These are phyloP conservation scores for Berkeleyomyces rouxiae DNA, from an alignment of 2,329 filamentous ascomycete species.

Conservation along the genomic window DNA sequence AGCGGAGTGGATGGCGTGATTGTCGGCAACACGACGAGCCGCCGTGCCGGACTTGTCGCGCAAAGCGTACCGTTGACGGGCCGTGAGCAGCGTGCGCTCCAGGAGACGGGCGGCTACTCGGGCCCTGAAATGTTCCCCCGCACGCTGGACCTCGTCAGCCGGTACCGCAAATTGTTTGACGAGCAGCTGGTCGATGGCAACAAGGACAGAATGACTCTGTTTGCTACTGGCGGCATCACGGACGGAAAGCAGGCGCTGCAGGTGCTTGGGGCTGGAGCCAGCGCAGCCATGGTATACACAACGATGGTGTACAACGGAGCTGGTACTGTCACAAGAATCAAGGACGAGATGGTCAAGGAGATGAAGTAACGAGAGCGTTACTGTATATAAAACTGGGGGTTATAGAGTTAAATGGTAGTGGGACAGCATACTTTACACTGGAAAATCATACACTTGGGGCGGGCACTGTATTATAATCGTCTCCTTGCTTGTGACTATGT, in stretches of 20 bases:
- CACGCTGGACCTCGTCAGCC: conserved; percentile 60
- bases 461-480: too few relatives aligned
- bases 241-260: conserved; percentile 70
- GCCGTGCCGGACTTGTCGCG: conserved; percentile 51
- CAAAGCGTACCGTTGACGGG: conserved; percentile 45
- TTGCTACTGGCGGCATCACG: conserved; percentile 85
- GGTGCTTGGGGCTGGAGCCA: conserved; percentile 76
- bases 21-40: conserved; percentile 89
- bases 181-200: conserved; percentile 21
- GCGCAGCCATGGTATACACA: conserved; percentile 84
- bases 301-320: conserved; percentile 47
- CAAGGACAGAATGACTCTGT: conserved; percentile 56
- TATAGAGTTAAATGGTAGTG: background rate
- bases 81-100: conserved; percentile 50
- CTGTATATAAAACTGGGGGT: background rate
- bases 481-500: too few relatives aligned
- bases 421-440: background rate
- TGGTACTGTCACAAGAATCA: conserved; percentile 48
- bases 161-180: conserved; percentile 58
- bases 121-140: conserved; percentile 76
- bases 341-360: conserved; percentile 40
- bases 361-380: conserved; percentile 18
- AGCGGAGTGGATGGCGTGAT: conserved; percentile 90
- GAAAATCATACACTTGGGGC: too few relatives aligned
- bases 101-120: conserved; percentile 75